Conservation (phyloP, 345 rosid genomes). For the Linum tenue region DNA sequence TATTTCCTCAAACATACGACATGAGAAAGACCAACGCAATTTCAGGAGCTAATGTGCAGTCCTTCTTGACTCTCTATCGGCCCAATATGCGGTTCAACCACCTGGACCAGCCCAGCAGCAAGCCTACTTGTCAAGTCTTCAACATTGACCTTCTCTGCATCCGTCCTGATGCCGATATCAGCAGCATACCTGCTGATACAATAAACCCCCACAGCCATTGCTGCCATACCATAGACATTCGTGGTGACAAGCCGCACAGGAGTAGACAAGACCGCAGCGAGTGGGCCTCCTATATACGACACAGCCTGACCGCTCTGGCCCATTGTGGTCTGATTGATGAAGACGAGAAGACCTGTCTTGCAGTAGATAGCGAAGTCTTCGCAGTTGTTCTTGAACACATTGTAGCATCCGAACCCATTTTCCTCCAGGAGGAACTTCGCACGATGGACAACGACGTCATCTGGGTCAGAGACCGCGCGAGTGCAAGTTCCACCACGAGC, state of each 20-base stretch:
- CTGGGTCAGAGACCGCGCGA: constrained; percentile 52
- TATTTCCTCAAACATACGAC: background rate
- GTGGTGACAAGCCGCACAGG: constrained; percentile 69
- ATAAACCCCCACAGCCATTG: constrained; percentile 65
- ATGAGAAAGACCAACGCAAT: background rate
- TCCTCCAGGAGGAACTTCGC: constrained; percentile 59
- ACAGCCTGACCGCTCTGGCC: constrained; percentile 87
- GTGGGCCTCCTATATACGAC: constrained; percentile 69
- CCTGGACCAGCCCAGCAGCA: background rate
- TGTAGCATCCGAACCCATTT: constrained; percentile 82
- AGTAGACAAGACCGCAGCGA: constrained; percentile 63
- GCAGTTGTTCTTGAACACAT: constrained; percentile 69
- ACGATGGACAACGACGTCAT: constrained; percentile 47
- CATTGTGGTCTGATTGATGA: constrained; percentile 37
- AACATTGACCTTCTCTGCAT: constrained; percentile 55
- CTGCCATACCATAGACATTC: constrained; percentile 77
- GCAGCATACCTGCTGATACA: constrained; percentile 75
- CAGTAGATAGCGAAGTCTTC: constrained; percentile 82
- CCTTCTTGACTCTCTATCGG: background rate
- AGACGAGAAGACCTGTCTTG: constrained; percentile 66
- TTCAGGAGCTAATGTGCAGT: background rate
- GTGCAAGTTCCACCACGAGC: constrained; percentile 95
- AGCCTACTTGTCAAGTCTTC: constrained; percentile 42
- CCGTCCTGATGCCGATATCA: constrained; percentile 79
- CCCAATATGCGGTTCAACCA: background rate